Conservation (phyloP, 1,139 yeast genomes). For the Dujonia santamariae region DNA sequence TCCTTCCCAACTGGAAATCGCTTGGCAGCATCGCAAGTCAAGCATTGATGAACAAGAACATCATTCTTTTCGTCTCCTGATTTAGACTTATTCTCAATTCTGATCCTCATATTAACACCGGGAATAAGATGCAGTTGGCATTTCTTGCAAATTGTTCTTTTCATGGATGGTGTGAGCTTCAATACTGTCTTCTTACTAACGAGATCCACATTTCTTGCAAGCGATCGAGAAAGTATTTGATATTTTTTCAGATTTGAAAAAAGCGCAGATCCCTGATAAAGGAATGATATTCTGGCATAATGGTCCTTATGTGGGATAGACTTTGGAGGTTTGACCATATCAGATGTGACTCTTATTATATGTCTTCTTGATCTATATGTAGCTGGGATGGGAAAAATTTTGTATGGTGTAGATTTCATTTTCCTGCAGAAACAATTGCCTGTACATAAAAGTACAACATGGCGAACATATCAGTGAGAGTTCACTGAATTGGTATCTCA, state of each 20-base stretch:
- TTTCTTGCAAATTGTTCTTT: slow-evolving; percentile 58
- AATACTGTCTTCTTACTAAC: slow-evolving; percentile 65
- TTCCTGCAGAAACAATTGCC: too few relatives aligned
- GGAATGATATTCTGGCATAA: slow-evolving; percentile 53
- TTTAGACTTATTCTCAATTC: slow-evolving; percentile 27
- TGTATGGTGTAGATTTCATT: too few relatives aligned
- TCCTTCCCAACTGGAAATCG: slow-evolving; percentile 36
- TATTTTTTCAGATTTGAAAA: slow-evolving; percentile 20
- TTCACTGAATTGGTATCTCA: too few relatives aligned
- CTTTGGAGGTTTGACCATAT: slow-evolving; percentile 18
- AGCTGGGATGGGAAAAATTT: background rate
- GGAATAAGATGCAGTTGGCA: slow-evolving; percentile 51
- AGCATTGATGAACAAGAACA: slow-evolving; percentile 28
- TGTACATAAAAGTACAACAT: too few relatives aligned
- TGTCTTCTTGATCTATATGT: background rate
- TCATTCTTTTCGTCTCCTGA: slow-evolving; percentile 25
- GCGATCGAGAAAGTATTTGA: slow-evolving; percentile 45
- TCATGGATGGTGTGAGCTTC: slow-evolving; percentile 57
- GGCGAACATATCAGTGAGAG: too few relatives aligned
- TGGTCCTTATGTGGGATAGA: slow-evolving; percentile 55
- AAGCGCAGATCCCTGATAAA: slow-evolving; percentile 48
- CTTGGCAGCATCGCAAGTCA: slow-evolving; percentile 21
- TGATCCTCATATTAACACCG: slow-evolving; percentile 38
- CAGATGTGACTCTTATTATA: background rate
- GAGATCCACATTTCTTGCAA: slow-evolving; percentile 41